Evolutionary conservation across 805 yeast species (phyloP).

Genomic region (Wickerhamiella slavikovae): DNA sequence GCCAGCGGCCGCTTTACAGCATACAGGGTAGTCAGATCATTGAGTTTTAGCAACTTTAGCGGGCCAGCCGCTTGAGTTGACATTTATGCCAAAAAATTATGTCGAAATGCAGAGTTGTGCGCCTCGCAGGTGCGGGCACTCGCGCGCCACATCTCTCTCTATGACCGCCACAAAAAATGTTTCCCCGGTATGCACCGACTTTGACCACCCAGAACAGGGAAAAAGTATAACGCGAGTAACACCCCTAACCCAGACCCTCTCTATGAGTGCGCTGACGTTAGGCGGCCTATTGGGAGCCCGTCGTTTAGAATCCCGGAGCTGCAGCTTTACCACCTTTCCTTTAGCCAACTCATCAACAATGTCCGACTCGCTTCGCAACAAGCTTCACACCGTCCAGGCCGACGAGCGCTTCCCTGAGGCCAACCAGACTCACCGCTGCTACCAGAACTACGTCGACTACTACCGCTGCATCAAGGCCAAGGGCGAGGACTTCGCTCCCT

Average conservation of each 20-base stretch:
- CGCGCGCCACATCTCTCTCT: too few relatives aligned
- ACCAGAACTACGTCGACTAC: constrained; percentile 94
- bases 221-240: too few relatives aligned
- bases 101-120: too few relatives aligned
- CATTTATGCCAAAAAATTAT: too few relatives aligned
- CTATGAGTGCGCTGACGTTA: too few relatives aligned
- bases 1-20: constrained; percentile 8
- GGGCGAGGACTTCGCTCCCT: constrained; percentile 97
- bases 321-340: neutral
- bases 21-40: constrained; percentile 1
- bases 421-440: constrained; percentile 97
- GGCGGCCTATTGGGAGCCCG: too few relatives aligned
- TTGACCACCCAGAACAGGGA: too few relatives aligned
- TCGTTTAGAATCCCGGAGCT: neutral
- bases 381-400: constrained; percentile 30
- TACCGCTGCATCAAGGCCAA: constrained; percentile 90
- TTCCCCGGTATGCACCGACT: too few relatives aligned
- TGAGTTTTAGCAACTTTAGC: neutral
- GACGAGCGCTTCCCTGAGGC: constrained; percentile 93
- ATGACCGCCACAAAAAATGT: too few relatives aligned
- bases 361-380: constrained; percentile 10
- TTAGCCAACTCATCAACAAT: constrained; percentile 1
- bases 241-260: too few relatives aligned
- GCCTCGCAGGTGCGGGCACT: too few relatives aligned
- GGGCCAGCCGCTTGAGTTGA: too few relatives aligned